Evolutionary conservation across 1,284 basidiomycete species (phyloP), one percentile per base, ranked within the genome.

Genomic region (Rhodotorula mucilaginosa): DNA sequence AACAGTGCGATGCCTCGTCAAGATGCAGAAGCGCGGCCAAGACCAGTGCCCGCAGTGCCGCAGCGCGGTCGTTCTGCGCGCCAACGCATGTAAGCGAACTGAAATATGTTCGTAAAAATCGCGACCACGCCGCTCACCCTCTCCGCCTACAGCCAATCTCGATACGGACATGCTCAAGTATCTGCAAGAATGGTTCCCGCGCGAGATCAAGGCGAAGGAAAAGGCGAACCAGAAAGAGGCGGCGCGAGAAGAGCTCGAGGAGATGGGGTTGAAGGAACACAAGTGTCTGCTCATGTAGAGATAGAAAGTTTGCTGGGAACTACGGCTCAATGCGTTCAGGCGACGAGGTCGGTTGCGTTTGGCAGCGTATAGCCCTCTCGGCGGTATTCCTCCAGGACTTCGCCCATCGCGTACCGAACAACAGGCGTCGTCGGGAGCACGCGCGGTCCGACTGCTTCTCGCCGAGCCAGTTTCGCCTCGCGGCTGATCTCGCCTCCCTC

Each of bases 121-220:
- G 52, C 1, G 13, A 4, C 34, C 34, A 34, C 10, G 8, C 5
- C 5, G 6, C 31, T 48, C 23, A 44, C 26, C 47, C 1, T 19
- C 60, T n/a, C 31, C 19, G 7, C 23, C 13, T 21, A 21, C 71
- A 91, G 90, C 85, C 5, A 92, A 94, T 77, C 86, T 95, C 56
- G 92, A 95, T 78, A 88, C 86, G 84, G 90, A 88, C 2, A 81
- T 92, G 58, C 84, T 91, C 64, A 89, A 90, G 76, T 95, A 93
- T 78, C 91, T 97, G 88, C 86, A 90, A 74, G 88, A 90, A 72
- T 97, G 93, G 93, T 97, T 98, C 81, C 93, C 95, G 0, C 80
- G 87, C 15, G 95, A 97, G 80, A 86, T 93, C 23, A 86, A 85
- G 75, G 85, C 86, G 77, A 97, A 97, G 81, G 83, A 89, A 59